A percentile compares a stretch with the other conserved stretches of the same genome.
phyloP scores from a whole-genome alignment of 805 yeast species.

The Yarrowia keelungensis region DNA sequence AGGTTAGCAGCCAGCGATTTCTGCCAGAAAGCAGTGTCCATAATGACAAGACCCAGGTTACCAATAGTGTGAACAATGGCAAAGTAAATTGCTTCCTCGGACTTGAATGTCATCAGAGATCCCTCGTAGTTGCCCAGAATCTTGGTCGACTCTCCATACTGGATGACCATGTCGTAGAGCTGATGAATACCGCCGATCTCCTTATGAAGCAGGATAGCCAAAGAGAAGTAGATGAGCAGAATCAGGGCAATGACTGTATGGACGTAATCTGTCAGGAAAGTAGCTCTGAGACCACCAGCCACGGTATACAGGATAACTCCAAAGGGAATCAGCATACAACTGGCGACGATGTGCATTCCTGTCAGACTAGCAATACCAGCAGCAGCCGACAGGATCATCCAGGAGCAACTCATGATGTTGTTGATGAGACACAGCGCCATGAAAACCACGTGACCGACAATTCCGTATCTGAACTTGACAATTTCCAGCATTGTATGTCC shows the following conservation, averaged over 20 bases:
- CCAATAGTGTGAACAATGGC: conserved; percentile 42
- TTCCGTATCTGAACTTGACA: conserved; percentile 72
- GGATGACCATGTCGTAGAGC: conserved; percentile 55
- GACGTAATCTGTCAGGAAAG: conserved; percentile 61
- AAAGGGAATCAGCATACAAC: conserved; percentile 56
- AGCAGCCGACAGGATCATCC: conserved; percentile 56
- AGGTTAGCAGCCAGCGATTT: conserved; percentile 56
- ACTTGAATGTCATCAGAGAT: conserved; percentile 58
- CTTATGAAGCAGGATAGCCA: conserved; percentile 51
- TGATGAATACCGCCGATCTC: conserved; percentile 56
- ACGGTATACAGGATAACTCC: conserved; percentile 60
- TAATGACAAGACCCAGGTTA: conserved; percentile 42
- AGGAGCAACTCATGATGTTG: conserved; percentile 49
- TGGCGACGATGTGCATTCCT: conserved; percentile 58
- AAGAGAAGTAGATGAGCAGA: conserved; percentile 45
- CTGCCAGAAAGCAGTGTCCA: conserved; percentile 52
- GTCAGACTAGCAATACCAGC: conserved; percentile 54
- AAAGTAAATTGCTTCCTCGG: conserved; percentile 41
- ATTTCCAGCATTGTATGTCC: conserved; percentile 84
- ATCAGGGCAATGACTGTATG: conserved; percentile 54
- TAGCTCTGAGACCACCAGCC: conserved; percentile 60
- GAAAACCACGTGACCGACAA: conserved; percentile 56
- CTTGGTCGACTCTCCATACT: conserved; percentile 52
- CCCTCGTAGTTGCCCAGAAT: conserved; percentile 41
- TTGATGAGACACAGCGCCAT: conserved; percentile 40